Evolutionary conservation across 345 rosid species (phyloP).

Genomic region (Carallia brachiata): DNA sequence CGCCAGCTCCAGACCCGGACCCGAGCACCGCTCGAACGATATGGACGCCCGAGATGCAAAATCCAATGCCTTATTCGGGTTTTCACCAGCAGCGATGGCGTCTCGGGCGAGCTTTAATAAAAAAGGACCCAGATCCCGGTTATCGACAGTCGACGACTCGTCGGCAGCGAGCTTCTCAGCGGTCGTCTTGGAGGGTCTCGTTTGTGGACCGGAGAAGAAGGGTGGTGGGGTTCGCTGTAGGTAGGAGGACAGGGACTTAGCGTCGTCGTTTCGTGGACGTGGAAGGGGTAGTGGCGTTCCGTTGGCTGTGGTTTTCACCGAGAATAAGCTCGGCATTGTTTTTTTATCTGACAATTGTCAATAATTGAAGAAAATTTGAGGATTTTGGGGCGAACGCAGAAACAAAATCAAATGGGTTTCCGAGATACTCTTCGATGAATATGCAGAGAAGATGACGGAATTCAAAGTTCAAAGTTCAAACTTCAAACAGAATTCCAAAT

Average conservation of each 20-base stretch:
- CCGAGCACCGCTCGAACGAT: slow-evolving; percentile 37
- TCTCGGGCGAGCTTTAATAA: slow-evolving; percentile 37
- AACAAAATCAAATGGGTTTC: no score
- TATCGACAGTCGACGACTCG: slow-evolving; percentile 22
- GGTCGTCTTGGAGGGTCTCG: slow-evolving; percentile 19
- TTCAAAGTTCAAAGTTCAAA: no score
- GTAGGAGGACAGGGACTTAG: slow-evolving; percentile 24
- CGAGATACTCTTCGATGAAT: no score
- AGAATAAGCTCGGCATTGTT: slow-evolving; percentile 32
- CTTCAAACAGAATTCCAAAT: no score
- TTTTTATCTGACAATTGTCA: not conserved
- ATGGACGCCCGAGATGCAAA: slow-evolving; percentile 42
- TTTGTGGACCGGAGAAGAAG: slow-evolving; percentile 19
- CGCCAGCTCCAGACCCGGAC: slow-evolving; percentile 35
- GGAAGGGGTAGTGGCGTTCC: slow-evolving; percentile 20
- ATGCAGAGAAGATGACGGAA: no score
- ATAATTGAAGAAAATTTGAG: not conserved
- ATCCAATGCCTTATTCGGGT: slow-evolving; percentile 31
- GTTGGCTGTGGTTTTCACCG: slow-evolving; percentile 30
- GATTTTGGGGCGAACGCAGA: no score
- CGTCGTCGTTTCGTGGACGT: slow-evolving; percentile 15
- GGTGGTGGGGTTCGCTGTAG: slow-evolving; percentile 26
- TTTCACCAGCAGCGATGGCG: slow-evolving; percentile 26
- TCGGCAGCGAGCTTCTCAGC: slow-evolving; percentile 18
- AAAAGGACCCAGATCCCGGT: slow-evolving; percentile 39